phyloP scores from a whole-genome alignment of 2,329 filamentous ascomycete species.

The Calycina marina region DNA sequence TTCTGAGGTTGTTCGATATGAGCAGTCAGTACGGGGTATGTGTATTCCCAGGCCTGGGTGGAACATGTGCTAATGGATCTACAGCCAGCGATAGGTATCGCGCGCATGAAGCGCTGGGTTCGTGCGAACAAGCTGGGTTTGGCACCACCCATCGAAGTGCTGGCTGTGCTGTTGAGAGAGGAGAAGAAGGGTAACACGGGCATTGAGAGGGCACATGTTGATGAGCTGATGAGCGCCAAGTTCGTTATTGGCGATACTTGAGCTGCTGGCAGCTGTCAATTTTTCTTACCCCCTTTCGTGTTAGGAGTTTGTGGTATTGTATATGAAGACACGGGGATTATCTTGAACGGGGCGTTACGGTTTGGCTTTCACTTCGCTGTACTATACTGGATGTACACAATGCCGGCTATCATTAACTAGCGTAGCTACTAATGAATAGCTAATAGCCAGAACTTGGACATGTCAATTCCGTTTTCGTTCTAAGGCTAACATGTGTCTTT shows the following conservation, averaged over 20 bases:
- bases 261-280: no score
- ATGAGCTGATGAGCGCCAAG: constrained; percentile 42
- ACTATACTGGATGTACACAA: no score
- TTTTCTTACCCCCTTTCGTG: background rate
- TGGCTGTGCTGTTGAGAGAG: constrained; percentile 69
- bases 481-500: no score
- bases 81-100: constrained; percentile 78
- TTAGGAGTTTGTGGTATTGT: background rate
- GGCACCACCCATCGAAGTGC: constrained; percentile 78
- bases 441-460: no score
- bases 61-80: background rate
- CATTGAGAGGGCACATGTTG: constrained; percentile 58
- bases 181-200: constrained; percentile 38
- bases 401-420: no score
- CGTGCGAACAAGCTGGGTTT: constrained; percentile 71
- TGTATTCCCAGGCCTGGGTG: constrained; percentile 15
- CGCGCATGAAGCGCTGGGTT: constrained; percentile 73
- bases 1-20: constrained; percentile 83
- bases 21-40: constrained; percentile 82
- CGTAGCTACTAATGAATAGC: no score
- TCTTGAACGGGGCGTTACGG: background rate
- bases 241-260: constrained; percentile 22
- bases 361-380: no score
- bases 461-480: no score
- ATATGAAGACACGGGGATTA: background rate